Evolutionary conservation across 2,329 filamentous ascomycete species (phyloP), one percentile per base, ranked within the genome.

Genomic region (Furcasterigmium sp.): DNA sequence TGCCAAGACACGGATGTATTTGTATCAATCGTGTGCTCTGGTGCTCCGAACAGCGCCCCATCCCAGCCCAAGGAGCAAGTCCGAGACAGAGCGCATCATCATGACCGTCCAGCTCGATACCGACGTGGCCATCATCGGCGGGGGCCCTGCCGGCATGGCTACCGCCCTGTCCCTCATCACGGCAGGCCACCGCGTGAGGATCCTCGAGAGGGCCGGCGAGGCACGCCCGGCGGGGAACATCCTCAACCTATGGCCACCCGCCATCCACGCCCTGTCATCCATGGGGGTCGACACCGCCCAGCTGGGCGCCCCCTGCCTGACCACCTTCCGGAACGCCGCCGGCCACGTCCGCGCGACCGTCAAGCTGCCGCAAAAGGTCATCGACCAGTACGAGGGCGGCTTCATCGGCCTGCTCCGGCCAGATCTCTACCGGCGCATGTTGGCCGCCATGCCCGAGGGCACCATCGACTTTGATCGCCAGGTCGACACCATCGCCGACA

Each of bases 81-180:
- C n/a, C n/a, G n/a, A n/a, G n/a, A n/a, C n/a, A n/a, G n/a, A n/a
- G n/a, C n/a, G n/a, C n/a, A n/a, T n/a, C n/a, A n/a, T n/a, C n/a
- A n/a, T n/a, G n/a, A 29, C 11, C 26, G n/a, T 29, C 7, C 26
- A 29, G 10, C 26, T 29, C 26, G 26, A 29, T 29, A 29, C 45
- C 18, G 52, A 48, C 40, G 56, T 53, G 14, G 52, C 56, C 30
- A 56, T 59, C 6, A 56, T 56, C 29, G 56, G 56, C 6, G 55
- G 56, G 36, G 42, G 42, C 10, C 41, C 41, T 8, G 45, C 42
- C 15, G 45, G 45, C 34, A 39, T 47, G 10, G 43, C 42, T 13
- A n/a, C 45, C 10, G 45, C 45, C 4, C 36, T 47, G 14, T 47
- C 45, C 11, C 39, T 47, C n/a, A 42, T 44, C 38, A 43, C 42